Percentiles rank a stretch among this genome's conserved stretches.
These are phyloP conservation scores for Chlamydomonas reinhardtii DNA, from an alignment of 163 green algal species.

Conservation along the genomic window DNA sequence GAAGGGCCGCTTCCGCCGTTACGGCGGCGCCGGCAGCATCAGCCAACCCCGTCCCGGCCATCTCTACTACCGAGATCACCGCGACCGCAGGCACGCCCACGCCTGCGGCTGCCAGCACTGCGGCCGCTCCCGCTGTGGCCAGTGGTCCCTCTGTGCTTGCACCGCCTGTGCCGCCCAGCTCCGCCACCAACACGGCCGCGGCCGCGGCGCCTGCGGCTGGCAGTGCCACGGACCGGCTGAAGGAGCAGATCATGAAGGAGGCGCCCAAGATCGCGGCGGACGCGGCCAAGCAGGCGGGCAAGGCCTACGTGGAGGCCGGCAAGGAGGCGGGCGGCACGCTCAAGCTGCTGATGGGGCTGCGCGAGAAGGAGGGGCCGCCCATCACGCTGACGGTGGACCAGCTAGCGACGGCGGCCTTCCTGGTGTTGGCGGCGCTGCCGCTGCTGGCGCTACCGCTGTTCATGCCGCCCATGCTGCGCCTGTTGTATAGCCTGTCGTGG, in stretches of 20 bases:
- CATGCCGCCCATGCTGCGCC: slow-evolving; percentile 23
- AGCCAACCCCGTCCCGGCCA: too few relatives aligned
- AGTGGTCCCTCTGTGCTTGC: too few relatives aligned
- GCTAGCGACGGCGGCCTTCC: not conserved
- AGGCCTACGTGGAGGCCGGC: not conserved
- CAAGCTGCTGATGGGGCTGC: not conserved
- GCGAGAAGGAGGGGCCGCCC: not conserved
- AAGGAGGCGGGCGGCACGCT: not conserved
- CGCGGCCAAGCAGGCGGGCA: not conserved
- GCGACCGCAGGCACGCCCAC: too few relatives aligned
- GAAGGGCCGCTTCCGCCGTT: too few relatives aligned
- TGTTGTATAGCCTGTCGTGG: slow-evolving; percentile 26
- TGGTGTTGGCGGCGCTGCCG: not conserved
- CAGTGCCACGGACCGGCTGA: too few relatives aligned
- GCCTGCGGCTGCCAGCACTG: too few relatives aligned
- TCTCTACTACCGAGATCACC: too few relatives aligned
- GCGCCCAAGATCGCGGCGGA: not conserved
- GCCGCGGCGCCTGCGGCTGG: too few relatives aligned
- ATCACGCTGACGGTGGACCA: slow-evolving; percentile 3
- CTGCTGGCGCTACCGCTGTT: slow-evolving; percentile 45
- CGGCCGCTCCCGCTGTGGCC: too few relatives aligned
- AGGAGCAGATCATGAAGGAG: not conserved
- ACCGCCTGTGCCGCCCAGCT: too few relatives aligned
- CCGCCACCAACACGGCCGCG: too few relatives aligned
- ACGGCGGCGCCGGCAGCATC: too few relatives aligned